Base-by-base conservation (phyloP, 495 filamentous ascomycete species). In the Sabuloglossum arenarium region DNA sequence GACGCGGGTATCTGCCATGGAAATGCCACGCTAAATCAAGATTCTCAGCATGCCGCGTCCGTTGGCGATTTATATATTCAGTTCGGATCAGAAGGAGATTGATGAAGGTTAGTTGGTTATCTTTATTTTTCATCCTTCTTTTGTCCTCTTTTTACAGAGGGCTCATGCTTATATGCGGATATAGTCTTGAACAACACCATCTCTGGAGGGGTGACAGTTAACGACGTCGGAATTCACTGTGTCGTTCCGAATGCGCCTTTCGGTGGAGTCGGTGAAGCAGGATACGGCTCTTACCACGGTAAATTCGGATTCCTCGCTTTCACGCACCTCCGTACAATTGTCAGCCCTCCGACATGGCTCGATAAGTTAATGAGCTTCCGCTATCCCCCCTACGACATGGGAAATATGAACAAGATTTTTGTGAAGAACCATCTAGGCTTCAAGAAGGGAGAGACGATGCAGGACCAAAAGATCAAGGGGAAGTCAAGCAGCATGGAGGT, bases 241-340 rank as follows among this genome's bases (percentile, higher is more conserved):
- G 54, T 5, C 3, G 56, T 63, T 8, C 54, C 55, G 9, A 60
- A 61, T n/a, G 54, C 47, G 2, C 60, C 61, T 19, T 63, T 62
- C 39, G 61, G 61, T 49, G 61, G 58, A 8, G 61, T 62, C 6
- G 61, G 60, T 1, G 57, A 62, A 12, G 53, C 57, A 9, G 61
- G 61, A 21, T 47, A 28, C 1, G 60, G 60, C 24, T 39, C 39
- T 10, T 62, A 63, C 25, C 60, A 62, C 19, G 60, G 60, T 3
- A 59, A 58, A 55, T 56, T 51, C 63, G 56, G 61, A 37, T 58
- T 68, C 62, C 50, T 62, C 53, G 24, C 59, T 61, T 53, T 59
- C 50, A 51, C 67, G 32, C 54, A 66, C 12, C 29, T 9, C 16
- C 29, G 64, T 8, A 23, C 62, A 43, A 46, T 64, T 61, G 54